Evolutionary conservation across 192 early-diverging fungal genomes (phyloP).

Genomic region (Gryganskiella cystojenkinii): DNA sequence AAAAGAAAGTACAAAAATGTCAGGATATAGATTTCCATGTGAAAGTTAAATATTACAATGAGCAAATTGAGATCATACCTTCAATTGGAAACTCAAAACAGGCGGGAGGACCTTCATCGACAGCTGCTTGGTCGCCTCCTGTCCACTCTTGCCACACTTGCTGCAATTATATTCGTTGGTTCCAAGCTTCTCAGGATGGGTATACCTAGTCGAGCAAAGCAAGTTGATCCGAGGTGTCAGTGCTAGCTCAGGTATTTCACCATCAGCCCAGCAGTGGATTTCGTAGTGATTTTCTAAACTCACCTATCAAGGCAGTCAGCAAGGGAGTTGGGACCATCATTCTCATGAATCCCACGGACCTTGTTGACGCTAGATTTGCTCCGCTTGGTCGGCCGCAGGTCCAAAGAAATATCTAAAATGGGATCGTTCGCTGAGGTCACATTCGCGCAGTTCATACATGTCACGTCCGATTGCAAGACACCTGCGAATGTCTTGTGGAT

Average conservation of each 20-base stretch:
- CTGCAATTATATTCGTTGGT: constrained; percentile 75
- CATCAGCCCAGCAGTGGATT: background rate
- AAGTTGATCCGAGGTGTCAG: background rate
- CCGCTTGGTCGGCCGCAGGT: constrained; percentile 67
- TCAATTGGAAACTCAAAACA: constrained; percentile 91
- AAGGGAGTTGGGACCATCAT: constrained; percentile 58
- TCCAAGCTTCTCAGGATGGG: constrained; percentile 83
- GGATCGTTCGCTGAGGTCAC: constrained; percentile 87
- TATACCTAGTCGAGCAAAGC: constrained; percentile 55
- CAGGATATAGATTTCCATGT: background rate
- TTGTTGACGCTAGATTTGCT: constrained; percentile 42
- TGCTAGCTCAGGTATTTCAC: background rate
- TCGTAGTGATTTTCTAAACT: too few species aligned
- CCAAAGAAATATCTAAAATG: constrained; percentile 91
- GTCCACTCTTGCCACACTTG: constrained; percentile 66
- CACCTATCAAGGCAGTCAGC: constrained; percentile 77
- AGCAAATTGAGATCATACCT: constrained; percentile 58
- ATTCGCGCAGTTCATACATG: constrained; percentile 81
- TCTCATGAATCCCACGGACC: constrained; percentile 27
- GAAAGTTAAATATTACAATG: too few species aligned
- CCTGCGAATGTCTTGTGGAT: constrained; percentile 94
- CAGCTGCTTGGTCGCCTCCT: constrained; percentile 89
- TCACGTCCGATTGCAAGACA: constrained; percentile 90
- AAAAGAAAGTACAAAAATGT: background rate
- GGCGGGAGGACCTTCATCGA: constrained; percentile 88